These are phyloP conservation scores for Meyerozyma athensensis DNA, from an alignment of 1,139 yeast genomes.

Conservation along the genomic window DNA sequence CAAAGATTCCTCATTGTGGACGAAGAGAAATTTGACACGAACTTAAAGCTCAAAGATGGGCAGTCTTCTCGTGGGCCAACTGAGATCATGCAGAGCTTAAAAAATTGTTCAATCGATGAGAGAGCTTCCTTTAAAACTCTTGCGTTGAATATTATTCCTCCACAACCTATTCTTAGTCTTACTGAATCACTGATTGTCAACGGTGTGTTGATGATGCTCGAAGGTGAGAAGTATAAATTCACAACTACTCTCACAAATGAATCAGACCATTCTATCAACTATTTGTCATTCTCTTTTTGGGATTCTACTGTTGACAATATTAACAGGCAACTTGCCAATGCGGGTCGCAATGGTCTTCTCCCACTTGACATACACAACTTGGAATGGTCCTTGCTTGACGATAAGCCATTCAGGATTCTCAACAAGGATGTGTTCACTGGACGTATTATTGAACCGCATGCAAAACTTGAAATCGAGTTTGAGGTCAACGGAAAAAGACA, in stretches of 20 bases:
- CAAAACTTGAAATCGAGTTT: constrained; percentile 43
- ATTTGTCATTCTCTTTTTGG: constrained; percentile 57
- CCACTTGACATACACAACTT: constrained; percentile 68
- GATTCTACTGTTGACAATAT: constrained; percentile 73
- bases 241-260: constrained; percentile 52
- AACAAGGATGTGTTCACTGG: constrained; percentile 32
- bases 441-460: constrained; percentile 26
- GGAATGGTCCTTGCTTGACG: constrained; percentile 60
- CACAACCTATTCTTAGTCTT: constrained; percentile 62
- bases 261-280: constrained; percentile 52
- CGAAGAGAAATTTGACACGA: constrained; percentile 18
- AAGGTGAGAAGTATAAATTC: constrained; percentile 62
- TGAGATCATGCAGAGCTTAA: constrained; percentile 20
- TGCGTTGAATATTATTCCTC: constrained; percentile 45
- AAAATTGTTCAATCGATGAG: constrained; percentile 13
- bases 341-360: constrained; percentile 35
- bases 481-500: constrained; percentile 72
- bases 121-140: constrained; percentile 20
- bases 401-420: constrained; percentile 50
- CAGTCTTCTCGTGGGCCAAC: constrained; percentile 5
- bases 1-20: constrained; percentile 30
- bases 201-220: constrained; percentile 73
- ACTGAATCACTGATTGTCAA: constrained; percentile 52
- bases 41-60: constrained; percentile 13
- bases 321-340: constrained; percentile 30